These are phyloP conservation scores for Aspergillus brunneoviolaceus DNA, from an alignment of 2,329 filamentous ascomycete genomes.

Conservation along the genomic window DNA sequence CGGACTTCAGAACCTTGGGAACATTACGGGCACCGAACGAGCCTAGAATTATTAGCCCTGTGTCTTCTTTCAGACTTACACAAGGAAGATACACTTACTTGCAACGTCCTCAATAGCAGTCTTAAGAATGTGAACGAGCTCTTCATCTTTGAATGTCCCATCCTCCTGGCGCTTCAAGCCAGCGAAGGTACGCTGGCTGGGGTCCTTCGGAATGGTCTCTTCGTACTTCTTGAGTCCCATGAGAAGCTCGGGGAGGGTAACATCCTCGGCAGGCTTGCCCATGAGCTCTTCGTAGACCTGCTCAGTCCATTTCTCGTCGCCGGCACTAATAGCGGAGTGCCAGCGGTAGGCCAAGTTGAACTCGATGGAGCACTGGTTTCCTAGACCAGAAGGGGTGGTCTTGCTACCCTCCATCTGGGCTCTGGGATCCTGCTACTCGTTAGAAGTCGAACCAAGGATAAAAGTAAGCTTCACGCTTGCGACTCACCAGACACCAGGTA, in stretches of 20 bases:
- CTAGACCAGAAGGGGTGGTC: constrained; percentile 68
- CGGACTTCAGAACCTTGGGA: constrained; percentile 68
- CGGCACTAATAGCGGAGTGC: constrained; percentile 75
- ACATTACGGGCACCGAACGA: constrained; percentile 73
- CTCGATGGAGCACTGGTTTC: constrained; percentile 81
- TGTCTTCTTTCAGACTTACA: neutral
- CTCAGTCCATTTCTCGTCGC: constrained; percentile 79
- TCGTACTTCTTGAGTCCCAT: constrained; percentile 65
- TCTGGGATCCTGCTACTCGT: constrained; percentile 60
- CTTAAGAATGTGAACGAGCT: constrained; percentile 68
- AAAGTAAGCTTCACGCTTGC: neutral
- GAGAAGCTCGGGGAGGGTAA: constrained; percentile 62
- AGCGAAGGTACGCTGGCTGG: constrained; percentile 66
- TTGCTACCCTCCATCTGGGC: constrained; percentile 62
- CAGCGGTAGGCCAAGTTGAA: constrained; percentile 88
- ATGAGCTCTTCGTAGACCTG: constrained; percentile 65
- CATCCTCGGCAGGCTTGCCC: constrained; percentile 56
- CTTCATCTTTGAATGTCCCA: constrained; percentile 72
- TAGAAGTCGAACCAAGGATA: neutral
- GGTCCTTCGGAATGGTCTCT: constrained; percentile 61
- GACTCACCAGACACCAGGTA: constrained; percentile 66
- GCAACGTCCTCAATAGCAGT: constrained; percentile 69
- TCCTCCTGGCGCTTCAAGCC: constrained; percentile 63
- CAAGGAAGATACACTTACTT: constrained; percentile 16
- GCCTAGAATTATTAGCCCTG: constrained; percentile 36